Conservation (phyloP, 345 rosid genomes). For the Acer yangbiense region DNA sequence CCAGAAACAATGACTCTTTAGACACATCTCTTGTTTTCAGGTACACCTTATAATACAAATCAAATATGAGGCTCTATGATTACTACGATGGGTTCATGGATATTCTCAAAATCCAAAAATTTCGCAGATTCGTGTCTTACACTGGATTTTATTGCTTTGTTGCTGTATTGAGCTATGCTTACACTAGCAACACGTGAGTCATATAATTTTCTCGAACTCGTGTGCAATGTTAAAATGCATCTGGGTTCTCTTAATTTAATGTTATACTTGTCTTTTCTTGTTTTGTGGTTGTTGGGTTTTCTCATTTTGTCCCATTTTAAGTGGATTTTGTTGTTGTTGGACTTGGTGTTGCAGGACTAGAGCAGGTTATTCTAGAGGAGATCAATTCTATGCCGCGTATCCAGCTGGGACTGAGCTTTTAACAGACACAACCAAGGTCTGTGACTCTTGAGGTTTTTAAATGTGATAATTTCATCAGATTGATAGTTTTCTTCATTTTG, state of each 20-base stretch:
- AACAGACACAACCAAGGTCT: conserved; percentile 75
- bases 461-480: neutral
- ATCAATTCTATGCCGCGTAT: conserved; percentile 88
- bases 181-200: conserved; percentile 85
- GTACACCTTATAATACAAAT: conserved; percentile 14
- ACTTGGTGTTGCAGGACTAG: conserved; percentile 58
- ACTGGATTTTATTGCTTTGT: conserved; percentile 71
- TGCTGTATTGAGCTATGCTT: conserved; percentile 59
- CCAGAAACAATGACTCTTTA: neutral
- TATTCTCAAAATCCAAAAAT: conserved; percentile 77
- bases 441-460: conserved; percentile 1
- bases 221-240: neutral
- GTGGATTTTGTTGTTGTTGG: neutral
- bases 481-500: neutral
- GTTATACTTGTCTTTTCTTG: neutral
- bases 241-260: neutral
- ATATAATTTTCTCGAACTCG: neutral
- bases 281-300: neutral
- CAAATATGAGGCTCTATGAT: conserved; percentile 41
- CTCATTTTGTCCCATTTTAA: neutral
- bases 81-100: conserved; percentile 46
- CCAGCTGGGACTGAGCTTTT: conserved; percentile 95
- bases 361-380: conserved; percentile 86
- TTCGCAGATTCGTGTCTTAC: conserved; percentile 71
- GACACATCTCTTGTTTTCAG: neutral